Percentiles rank a stretch among this genome's conserved stretches.
These are phyloP conservation scores for Stephanodiscus minutulus DNA, from an alignment of 108 stramenopile genomes.

Conservation along the genomic window DNA sequence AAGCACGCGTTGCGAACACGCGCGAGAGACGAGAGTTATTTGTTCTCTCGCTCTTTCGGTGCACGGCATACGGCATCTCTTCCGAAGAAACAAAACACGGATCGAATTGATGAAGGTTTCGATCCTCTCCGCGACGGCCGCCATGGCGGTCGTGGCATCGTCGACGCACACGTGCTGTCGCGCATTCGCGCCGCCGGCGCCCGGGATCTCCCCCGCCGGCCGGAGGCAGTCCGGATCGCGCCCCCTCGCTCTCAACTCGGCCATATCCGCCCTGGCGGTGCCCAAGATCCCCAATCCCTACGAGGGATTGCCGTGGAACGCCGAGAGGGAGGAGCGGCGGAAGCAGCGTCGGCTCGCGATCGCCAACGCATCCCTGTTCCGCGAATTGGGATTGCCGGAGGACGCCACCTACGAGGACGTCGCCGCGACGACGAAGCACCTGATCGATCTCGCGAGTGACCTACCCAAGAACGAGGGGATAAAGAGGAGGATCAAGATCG, in stretches of 20 bases:
- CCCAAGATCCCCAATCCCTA: conserved; percentile 62
- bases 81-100: not conserved
- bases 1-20: no score
- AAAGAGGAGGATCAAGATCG: conserved; percentile 77
- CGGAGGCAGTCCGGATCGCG: not conserved
- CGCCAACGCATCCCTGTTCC: conserved; percentile 71
- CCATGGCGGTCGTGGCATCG: conserved; percentile 1
- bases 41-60: no score
- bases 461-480: conserved; percentile 51
- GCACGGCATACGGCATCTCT: no score
- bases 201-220: not conserved
- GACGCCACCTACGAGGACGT: conserved; percentile 88
- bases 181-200: conserved; percentile 19
- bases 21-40: no score
- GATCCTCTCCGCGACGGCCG: conserved; percentile 15
- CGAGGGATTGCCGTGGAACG: conserved; percentile 77
- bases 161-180: not conserved
- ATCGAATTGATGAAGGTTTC: conserved; percentile 11
- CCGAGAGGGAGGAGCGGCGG: conserved; percentile 55
- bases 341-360: conserved; percentile 56
- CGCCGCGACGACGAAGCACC: conserved; percentile 59
- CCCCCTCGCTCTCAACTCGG: conserved; percentile 16
- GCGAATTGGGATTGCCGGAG: conserved; percentile 81
- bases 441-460: conserved; percentile 51
- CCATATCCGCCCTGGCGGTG: conserved; percentile 9